Evolutionary conservation across 2,329 filamentous ascomycete genomes (phyloP).

Genomic region (Sarocladiaceae sp.): DNA sequence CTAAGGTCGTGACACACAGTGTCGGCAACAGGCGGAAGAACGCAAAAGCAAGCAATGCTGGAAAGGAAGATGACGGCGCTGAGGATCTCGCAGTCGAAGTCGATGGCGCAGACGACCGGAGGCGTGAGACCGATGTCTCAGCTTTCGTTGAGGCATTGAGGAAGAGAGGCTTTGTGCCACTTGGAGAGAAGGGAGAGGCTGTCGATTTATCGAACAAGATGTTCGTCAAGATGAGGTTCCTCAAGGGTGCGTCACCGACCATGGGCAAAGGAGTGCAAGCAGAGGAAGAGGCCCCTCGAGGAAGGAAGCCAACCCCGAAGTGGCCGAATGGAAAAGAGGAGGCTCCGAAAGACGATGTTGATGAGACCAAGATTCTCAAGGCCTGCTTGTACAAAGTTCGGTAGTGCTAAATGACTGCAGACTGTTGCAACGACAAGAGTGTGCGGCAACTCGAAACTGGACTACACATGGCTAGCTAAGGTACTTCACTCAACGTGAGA

Average conservation of each 20-base stretch:
- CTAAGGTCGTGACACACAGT: conserved; percentile 57
- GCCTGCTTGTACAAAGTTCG: conserved; percentile 95
- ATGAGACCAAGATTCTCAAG: conserved; percentile 70
- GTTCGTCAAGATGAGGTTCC: conserved; percentile 96
- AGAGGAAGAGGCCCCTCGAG: conserved; percentile 38
- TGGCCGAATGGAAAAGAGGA: conserved; percentile 48
- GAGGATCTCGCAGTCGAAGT: conserved; percentile 65
- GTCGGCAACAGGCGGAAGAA: conserved; percentile 64
- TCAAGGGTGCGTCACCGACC: conserved; percentile 72
- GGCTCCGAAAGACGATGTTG: conserved; percentile 55
- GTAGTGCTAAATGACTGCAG: too few species aligned
- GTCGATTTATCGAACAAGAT: conserved; percentile 90
- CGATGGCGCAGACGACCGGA: conserved; percentile 59
- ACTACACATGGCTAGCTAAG: too few species aligned
- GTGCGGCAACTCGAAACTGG: too few species aligned
- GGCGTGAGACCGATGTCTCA: conserved; percentile 77
- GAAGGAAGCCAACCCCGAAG: conserved; percentile 49
- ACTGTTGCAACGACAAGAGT: too few species aligned
- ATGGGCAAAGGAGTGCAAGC: conserved; percentile 68
- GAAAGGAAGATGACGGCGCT: conserved; percentile 40
- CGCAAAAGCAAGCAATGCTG: conserved; percentile 37
- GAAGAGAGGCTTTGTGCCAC: conserved; percentile 80
- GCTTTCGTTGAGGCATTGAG: conserved; percentile 81
- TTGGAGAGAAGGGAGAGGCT: conserved; percentile 53
- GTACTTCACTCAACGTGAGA: too few species aligned